These are phyloP conservation scores for Stenogyne calaminthoides DNA, from an alignment of 305 asterid species.

Conservation along the genomic window DNA sequence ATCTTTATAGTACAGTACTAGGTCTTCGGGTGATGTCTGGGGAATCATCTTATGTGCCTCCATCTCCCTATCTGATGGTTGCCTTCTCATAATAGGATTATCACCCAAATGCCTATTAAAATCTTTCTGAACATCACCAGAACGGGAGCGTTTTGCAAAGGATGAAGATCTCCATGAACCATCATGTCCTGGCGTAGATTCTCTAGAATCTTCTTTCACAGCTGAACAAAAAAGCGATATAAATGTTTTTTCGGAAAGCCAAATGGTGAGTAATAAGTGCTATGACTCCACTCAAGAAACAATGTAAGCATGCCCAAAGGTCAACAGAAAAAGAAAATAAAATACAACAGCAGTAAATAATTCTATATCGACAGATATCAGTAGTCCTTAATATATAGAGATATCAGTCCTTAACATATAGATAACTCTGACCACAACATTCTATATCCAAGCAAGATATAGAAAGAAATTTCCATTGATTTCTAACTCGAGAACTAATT, in stretches of 20 bases:
- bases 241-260: conserved; percentile 13
- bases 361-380: conserved; percentile 4
- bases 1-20: conserved; percentile 74
- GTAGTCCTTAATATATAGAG: conserved; percentile 6
- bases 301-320: conserved; percentile 2
- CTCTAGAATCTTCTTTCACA: conserved; percentile 52
- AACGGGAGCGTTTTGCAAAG: conserved; percentile 48
- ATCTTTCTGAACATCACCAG: conserved; percentile 47
- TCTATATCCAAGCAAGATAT: neutral
- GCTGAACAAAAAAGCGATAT: conserved; percentile 39
- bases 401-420: conserved; percentile 11
- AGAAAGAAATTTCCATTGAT: neutral
- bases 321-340: conserved; percentile 11
- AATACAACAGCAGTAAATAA: conserved; percentile 13
- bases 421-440: neutral
- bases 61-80: conserved; percentile 57
- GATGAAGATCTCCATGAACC: conserved; percentile 68
- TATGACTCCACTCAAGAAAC: conserved; percentile 6
- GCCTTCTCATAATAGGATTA: conserved; percentile 54
- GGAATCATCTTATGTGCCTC: conserved; percentile 43
- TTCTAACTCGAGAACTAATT: neutral
- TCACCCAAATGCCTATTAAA: conserved; percentile 33
- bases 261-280: neutral
- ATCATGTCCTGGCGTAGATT: conserved; percentile 49
- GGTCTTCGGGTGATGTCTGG: conserved; percentile 75